Percentiles rank a stretch among this genome's conserved stretches.
phyloP scores from a whole-genome alignment of 192 early-diverging fungal species.

The Gaertneriomyces sp. region DNA sequence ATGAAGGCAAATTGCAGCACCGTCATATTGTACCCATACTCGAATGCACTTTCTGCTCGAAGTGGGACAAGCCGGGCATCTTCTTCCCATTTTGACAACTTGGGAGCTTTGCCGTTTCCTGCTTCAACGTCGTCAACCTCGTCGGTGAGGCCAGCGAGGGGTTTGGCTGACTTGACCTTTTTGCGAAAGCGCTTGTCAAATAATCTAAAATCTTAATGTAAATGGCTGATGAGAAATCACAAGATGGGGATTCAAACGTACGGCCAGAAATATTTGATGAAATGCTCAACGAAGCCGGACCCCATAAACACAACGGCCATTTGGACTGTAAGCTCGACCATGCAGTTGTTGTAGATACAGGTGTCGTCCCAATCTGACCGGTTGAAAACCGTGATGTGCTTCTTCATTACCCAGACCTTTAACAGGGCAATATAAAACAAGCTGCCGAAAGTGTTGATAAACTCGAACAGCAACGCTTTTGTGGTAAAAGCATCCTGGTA shows the following conservation, averaged over 20 bases:
- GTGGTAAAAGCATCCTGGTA: constrained; percentile 13
- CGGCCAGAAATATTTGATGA: constrained; percentile 47
- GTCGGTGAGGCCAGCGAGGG: no score
- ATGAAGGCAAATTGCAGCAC: constrained; percentile 72
- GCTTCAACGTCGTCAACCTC: no score
- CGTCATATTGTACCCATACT: constrained; percentile 4
- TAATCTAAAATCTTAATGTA: background rate
- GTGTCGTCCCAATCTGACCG: constrained; percentile 12
- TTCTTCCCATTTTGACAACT: background rate
- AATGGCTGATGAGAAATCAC: background rate
- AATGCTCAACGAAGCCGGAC: constrained; percentile 48
- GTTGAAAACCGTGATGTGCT: background rate
- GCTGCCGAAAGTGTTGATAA: constrained; percentile 61
- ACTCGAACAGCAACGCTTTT: constrained; percentile 59
- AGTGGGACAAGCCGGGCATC: constrained; percentile 4
- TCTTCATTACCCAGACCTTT: constrained; percentile 34
- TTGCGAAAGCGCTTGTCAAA: no score
- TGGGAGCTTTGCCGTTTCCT: background rate
- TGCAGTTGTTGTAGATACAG: constrained; percentile 29
- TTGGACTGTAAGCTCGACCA: constrained; percentile 55
- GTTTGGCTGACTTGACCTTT: no score
- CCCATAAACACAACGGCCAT: constrained; percentile 62
- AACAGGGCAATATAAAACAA: constrained; percentile 59
- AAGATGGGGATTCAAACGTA: constrained; percentile 8
- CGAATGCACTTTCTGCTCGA: background rate